Conservation (phyloP, 441 rosid species). For the Mallotus japonicus region DNA sequence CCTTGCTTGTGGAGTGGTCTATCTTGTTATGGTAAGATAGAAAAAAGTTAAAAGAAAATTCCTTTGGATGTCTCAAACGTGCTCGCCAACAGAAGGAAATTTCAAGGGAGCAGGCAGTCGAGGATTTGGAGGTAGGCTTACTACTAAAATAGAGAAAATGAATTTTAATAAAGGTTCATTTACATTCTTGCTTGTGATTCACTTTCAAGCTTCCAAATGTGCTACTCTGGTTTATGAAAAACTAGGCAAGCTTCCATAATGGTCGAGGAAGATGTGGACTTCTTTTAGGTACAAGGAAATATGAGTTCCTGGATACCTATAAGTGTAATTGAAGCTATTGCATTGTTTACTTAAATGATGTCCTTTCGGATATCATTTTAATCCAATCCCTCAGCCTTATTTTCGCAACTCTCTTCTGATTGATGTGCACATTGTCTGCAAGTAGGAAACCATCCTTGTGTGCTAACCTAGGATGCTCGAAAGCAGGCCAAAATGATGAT, state of each 20-base stretch:
- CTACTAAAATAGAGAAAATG: neutral
- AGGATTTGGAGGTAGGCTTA: conserved; percentile 72
- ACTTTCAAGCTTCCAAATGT: neutral
- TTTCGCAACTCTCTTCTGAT: neutral
- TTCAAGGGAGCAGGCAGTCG: conserved; percentile 73
- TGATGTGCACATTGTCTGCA: neutral
- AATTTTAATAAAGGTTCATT: neutral
- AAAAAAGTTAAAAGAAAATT: conserved; percentile 46
- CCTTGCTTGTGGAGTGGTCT: conserved; percentile 77
- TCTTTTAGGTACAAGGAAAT: neutral
- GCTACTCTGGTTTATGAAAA: neutral
- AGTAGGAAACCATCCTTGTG: neutral
- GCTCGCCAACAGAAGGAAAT: conserved; percentile 58
- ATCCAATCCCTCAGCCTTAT: neutral
- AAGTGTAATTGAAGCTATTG: neutral
- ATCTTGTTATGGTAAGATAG: conserved; percentile 58
- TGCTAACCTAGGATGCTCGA: neutral
- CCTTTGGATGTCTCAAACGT: conserved; percentile 77
- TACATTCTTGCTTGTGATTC: neutral
- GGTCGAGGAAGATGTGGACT: neutral
- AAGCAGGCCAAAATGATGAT: conserved; percentile 3
- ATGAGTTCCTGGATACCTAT: neutral
- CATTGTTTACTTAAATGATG: neutral
- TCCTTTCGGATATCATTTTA: neutral
- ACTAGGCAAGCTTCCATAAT: neutral